These are phyloP conservation scores for Pneumocystis sp. DNA, from an alignment of 1,139 yeast genomes.

Conservation along the genomic window DNA sequence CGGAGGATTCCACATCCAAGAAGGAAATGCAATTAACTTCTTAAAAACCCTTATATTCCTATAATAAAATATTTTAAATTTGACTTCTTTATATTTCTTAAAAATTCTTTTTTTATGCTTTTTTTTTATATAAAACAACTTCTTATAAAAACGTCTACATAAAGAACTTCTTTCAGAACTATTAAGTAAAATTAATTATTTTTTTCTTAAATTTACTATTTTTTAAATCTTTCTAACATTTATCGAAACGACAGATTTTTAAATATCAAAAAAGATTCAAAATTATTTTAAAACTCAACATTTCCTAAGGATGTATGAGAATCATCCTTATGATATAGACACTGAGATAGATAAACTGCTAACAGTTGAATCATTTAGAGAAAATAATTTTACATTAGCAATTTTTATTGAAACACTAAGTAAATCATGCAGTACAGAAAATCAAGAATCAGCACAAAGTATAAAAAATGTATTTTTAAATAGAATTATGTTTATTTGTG, in stretches of 20 bases:
- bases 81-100: too few relatives aligned
- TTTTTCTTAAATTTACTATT: too few relatives aligned
- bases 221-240: not conserved
- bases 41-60: too few relatives aligned
- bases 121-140: too few relatives aligned
- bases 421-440: slow-evolving; percentile 41
- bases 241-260: not conserved
- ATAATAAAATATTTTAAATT: too few relatives aligned
- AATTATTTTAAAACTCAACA: too few relatives aligned
- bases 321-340: slow-evolving; percentile 43
- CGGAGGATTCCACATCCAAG: not conserved
- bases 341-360: slow-evolving; percentile 55
- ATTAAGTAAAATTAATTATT: too few relatives aligned
- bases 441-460: slow-evolving; percentile 23
- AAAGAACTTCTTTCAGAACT: too few relatives aligned
- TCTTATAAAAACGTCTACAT: too few relatives aligned
- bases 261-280: not conserved
- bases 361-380: slow-evolving; percentile 32
- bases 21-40: not conserved
- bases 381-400: slow-evolving; percentile 52
- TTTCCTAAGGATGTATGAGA: not conserved
- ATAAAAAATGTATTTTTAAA: slow-evolving; percentile 13
- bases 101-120: too few relatives aligned
- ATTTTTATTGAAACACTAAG: slow-evolving; percentile 76
- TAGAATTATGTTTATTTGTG: not conserved